Conservation (phyloP, 305 asterid species). For the Rubia tinctorum region DNA sequence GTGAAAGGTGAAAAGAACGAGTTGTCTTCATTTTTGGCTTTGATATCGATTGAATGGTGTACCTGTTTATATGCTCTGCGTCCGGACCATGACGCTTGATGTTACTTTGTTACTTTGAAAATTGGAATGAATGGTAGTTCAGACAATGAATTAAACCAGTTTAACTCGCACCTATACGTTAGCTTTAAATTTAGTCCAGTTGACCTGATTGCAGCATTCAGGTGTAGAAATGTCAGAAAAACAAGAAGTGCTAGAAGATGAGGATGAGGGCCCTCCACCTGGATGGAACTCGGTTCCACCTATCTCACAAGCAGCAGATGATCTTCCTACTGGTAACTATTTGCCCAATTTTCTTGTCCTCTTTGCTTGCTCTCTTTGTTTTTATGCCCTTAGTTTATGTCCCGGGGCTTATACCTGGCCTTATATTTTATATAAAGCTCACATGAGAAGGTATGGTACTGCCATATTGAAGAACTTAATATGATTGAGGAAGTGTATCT, state of each 20-base stretch:
- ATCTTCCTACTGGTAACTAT: conserved; percentile 29
- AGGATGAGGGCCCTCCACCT: conserved; percentile 78
- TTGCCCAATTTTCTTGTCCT: background rate
- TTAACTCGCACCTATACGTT: background rate
- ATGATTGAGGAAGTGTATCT: background rate
- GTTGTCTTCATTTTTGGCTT: background rate
- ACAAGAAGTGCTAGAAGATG: conserved; percentile 45
- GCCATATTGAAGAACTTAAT: background rate
- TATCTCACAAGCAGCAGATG: conserved; percentile 16
- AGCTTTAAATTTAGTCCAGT: conserved; percentile 20
- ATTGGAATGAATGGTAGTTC: background rate
- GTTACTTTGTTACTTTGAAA: background rate
- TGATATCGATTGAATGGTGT: background rate
- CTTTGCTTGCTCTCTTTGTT: background rate
- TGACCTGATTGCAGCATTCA: conserved; percentile 30
- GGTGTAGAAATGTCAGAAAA: conserved; percentile 43
- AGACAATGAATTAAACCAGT: background rate
- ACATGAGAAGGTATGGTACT: background rate
- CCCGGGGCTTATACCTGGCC: background rate
- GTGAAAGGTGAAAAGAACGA: background rate
- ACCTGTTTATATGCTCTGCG: background rate
- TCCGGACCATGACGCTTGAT: conserved; percentile 7
- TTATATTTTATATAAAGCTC: background rate
- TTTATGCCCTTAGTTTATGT: background rate
- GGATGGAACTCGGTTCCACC: conserved; percentile 46